These are phyloP conservation scores for Polychytrium aggregatum DNA, from an alignment of 192 early-diverging fungal species.

Conservation along the genomic window DNA sequence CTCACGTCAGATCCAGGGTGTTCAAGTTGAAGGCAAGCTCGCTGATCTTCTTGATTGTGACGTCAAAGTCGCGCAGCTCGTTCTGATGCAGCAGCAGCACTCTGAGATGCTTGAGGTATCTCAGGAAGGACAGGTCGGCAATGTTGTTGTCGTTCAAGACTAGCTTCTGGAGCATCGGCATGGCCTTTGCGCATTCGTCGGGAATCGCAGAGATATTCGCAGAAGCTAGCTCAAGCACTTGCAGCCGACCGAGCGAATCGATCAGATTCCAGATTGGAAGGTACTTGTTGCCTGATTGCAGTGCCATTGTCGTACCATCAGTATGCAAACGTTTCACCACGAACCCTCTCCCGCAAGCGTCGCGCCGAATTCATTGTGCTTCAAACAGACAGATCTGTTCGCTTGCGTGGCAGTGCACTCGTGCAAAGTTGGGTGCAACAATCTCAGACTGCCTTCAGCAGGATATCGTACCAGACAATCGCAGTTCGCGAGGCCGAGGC, in stretches of 20 bases:
- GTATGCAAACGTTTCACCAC: slow-evolving; percentile 4
- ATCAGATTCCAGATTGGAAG: not conserved
- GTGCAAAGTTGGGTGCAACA: slow-evolving; percentile 1
- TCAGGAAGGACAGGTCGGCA: not conserved
- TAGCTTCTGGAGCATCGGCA: slow-evolving; percentile 8
- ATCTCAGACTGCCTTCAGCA: no score
- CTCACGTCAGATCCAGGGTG: slow-evolving; percentile 14
- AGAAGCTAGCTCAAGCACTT: not conserved
- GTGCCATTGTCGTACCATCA: not conserved
- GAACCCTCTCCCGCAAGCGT: no score
- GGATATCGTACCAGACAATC: not conserved
- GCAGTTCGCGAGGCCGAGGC: slow-evolving; percentile 2
- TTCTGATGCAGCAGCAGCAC: slow-evolving; percentile 6
- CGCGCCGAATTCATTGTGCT: no score
- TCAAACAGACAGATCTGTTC: no score
- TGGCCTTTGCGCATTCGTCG: not conserved
- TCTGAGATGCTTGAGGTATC: slow-evolving; percentile 5
- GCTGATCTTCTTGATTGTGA: not conserved
- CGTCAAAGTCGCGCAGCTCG: slow-evolving; percentile 6
- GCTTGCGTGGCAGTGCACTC: not conserved
- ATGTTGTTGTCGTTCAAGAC: slow-evolving; percentile 10
- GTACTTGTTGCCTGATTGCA: not conserved
- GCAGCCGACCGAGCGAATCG: not conserved
- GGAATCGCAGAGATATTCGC: slow-evolving; percentile 7
- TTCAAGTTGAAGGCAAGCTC: slow-evolving; percentile 1